Conservation (phyloP, 139 green algal genomes). For the Micromonas commoda region DNA sequence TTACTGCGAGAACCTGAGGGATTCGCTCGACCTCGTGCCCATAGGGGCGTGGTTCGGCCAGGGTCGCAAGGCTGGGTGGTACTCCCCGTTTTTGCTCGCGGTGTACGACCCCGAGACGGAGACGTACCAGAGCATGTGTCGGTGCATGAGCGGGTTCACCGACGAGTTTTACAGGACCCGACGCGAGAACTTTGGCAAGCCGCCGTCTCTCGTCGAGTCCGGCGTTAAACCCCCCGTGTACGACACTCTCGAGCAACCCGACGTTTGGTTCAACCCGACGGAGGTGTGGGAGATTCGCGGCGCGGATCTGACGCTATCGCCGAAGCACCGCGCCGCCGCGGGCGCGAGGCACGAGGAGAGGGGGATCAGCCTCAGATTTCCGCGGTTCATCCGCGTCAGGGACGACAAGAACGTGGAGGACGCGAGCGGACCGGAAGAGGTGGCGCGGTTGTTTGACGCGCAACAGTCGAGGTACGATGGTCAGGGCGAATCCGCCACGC, state of each 20-base stretch:
- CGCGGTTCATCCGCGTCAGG: not conserved
- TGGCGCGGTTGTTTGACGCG: not conserved
- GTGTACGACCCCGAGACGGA: conserved; percentile 64
- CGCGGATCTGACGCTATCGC: not conserved
- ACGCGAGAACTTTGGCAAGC: too few species aligned
- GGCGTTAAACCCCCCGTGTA: too few species aligned
- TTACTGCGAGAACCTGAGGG: conserved; percentile 70
- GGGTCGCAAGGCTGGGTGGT: conserved; percentile 58
- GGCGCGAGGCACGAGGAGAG: not conserved
- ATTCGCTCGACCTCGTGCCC: conserved; percentile 83
- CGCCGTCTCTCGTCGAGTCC: too few species aligned
- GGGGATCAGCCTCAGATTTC: not conserved
- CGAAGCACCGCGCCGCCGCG: not conserved
- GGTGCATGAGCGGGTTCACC: conserved; percentile 78
- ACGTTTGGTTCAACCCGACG: not conserved
- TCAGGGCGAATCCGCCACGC: not conserved
- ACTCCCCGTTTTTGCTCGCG: conserved; percentile 81
- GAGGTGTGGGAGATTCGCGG: conserved; percentile 1
- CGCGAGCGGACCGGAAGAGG: not conserved
- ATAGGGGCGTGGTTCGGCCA: conserved; percentile 82
- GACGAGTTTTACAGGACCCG: conserved; percentile 48
- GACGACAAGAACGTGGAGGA: not conserved
- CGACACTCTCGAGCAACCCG: too few species aligned
- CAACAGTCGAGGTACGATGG: not conserved
- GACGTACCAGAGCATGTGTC: conserved; percentile 54